Evolutionary conservation across 345 rosid species (phyloP), one percentile per base, ranked within the genome.

Genomic region (Populus pruinosa): DNA sequence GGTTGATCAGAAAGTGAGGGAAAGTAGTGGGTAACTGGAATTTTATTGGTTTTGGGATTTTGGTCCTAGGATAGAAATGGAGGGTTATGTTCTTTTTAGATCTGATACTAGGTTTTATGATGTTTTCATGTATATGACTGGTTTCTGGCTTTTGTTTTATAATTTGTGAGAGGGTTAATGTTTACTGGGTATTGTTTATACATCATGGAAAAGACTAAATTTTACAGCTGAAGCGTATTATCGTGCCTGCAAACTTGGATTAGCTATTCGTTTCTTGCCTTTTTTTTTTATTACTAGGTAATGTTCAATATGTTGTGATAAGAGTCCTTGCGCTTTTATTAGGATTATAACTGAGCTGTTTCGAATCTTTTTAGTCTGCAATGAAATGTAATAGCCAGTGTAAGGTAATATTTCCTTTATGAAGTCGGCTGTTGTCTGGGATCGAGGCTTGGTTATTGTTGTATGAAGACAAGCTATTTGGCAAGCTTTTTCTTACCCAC

Each of bases 41-140:
- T 55, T 10, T 38, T 66, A 33, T 3, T 13, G 69, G 18, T 23
- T 47, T 13, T 38, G 20, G 21, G 10, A 25, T 23, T 23, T 77
- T 31, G 44, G 3, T 76, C 13, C 49, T 36, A 1, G 14, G 25
- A 56, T 64, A 55, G 43, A 38, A 23, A 16, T 59, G 62, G 49
- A 61, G 29, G 61, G 35, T 77, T 33, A 9, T 59, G 29, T 21
- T 56, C 3, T 63, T 11, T 73, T 75, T 75, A 55, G 77, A 64
- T 74, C 29, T 63, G 69, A 43, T 43, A 16, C 47, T 62, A 8
- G 20, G 64, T 10, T 23, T 59, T n/a, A 23, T 59, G 23, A n/a
- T 59, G 64, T 59, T 11, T 59, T 29, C 44, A 1, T n/a, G 25
- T 61, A 36, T 18, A 33, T 50, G 25, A 50, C 21, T 43, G 35